Percentiles rank a stretch among this genome's conserved stretches.
phyloP scores from a whole-genome alignment of 345 rosid genomes.

The Salix suchowensis region DNA sequence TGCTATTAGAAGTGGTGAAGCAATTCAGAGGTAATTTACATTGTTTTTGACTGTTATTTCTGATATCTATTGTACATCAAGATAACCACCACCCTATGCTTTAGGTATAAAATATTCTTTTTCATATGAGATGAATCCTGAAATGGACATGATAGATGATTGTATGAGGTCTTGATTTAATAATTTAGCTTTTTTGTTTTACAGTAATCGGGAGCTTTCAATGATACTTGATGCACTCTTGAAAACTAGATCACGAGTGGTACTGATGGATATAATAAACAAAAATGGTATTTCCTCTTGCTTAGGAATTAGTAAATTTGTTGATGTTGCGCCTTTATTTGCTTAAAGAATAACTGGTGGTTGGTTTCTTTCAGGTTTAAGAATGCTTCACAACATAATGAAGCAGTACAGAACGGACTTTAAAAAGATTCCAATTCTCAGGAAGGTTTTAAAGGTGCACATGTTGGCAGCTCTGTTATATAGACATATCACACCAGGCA shows the following conservation, averaged over 20 bases:
- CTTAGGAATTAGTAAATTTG: not conserved
- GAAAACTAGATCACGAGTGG: slow-evolving; percentile 84
- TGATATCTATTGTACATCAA: not conserved
- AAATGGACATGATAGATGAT: not conserved
- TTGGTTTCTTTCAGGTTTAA: slow-evolving; percentile 56
- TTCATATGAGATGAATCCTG: not conserved
- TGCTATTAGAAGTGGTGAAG: slow-evolving; percentile 71
- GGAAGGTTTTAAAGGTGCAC: slow-evolving; percentile 91
- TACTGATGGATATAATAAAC: slow-evolving; percentile 70
- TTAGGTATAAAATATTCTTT: not conserved
- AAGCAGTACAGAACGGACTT: slow-evolving; percentile 85
- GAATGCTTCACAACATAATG: slow-evolving; percentile 95
- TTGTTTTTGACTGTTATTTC: slow-evolving; percentile 4
- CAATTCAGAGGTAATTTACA: slow-evolving; percentile 72
- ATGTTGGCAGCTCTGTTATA: slow-evolving; percentile 6
- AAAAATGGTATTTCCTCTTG: slow-evolving; percentile 61
- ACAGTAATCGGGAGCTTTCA: slow-evolving; percentile 97
- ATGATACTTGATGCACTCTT: slow-evolving; percentile 99
- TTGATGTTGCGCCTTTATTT: slow-evolving; percentile 5
- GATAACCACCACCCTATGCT: not conserved
- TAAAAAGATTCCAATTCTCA: slow-evolving; percentile 90
- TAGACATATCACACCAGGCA: not conserved
- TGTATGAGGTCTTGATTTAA: not conserved
- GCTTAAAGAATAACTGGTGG: slow-evolving; percentile 16
- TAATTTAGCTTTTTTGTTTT: slow-evolving; percentile 24